phyloP scores from a whole-genome alignment of 495 filamentous ascomycete genomes.

The Tuber calosporum region DNA sequence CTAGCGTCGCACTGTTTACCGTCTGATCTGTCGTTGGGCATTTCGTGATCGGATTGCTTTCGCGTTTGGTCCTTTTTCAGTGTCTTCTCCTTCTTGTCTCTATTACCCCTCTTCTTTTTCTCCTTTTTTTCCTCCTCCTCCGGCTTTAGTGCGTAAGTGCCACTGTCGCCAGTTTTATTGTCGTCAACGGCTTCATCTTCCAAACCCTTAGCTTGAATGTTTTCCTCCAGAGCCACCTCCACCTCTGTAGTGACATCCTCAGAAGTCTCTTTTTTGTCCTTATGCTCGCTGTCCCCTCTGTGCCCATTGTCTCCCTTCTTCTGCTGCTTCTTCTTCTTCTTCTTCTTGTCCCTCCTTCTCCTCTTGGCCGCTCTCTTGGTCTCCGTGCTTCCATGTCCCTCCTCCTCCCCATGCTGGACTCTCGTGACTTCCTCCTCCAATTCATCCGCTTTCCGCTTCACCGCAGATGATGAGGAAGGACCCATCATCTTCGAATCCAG shows the following conservation, averaged over 20 bases:
- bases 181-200: neutral
- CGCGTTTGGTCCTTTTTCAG: neutral
- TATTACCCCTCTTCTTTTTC: neutral
- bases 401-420: conserved; percentile 7
- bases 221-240: neutral
- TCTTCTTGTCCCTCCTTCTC: conserved; percentile 12
- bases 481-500: neutral
- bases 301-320: conserved; percentile 16
- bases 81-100: conserved; percentile 8
- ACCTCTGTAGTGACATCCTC: neutral
- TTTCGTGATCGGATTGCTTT: neutral
- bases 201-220: neutral
- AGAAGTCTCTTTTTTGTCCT: neutral
- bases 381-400: conserved; percentile 8
- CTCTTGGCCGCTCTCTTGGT: conserved; percentile 7
- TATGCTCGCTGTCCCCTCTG: neutral
- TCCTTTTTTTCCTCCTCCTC: conserved; percentile 11
- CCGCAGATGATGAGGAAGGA: neutral
- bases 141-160: conserved; percentile 5
- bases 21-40: neutral
- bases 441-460: neutral
- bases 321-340: conserved; percentile 18
- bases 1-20: neutral
- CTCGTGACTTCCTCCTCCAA: neutral
- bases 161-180: neutral